These are phyloP conservation scores for Solanum corneliomulleri DNA, from an alignment of 257 asterid species.

Conservation along the genomic window DNA sequence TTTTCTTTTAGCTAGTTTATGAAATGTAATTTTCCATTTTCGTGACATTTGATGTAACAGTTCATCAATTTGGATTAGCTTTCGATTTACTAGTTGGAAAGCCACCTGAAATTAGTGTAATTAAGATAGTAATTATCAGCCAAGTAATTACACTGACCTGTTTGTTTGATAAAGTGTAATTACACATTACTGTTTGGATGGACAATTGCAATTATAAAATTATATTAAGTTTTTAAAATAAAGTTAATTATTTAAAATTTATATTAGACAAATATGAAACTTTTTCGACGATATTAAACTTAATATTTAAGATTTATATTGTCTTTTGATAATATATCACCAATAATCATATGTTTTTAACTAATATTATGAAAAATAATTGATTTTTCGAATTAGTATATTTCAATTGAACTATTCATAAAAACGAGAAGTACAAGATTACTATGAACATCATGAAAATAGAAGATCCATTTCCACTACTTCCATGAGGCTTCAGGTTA, in stretches of 20 bases:
- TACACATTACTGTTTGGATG: not conserved
- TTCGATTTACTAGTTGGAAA: not conserved
- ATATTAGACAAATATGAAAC: not conserved
- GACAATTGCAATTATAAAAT: not conserved
- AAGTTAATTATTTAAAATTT: not conserved
- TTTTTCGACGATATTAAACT: no score
- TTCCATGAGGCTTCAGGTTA: no score
- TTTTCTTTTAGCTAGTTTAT: not conserved
- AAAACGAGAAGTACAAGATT: not conserved
- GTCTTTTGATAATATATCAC: not conserved
- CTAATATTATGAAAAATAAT: not conserved
- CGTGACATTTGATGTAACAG: not conserved
- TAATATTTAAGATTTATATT: not conserved
- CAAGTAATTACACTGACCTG: not conserved
- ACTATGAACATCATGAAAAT: not conserved
- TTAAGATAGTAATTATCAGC: no score
- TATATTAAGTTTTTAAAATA: no score
- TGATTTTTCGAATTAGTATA: not conserved
- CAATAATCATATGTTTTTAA: not conserved
- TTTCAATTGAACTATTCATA: not conserved
- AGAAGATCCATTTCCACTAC: no score
- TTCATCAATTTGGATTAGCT: not conserved
- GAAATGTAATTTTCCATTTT: not conserved
- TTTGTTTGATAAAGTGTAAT: no score
- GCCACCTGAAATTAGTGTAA: not conserved